Evolutionary conservation across 2,329 filamentous ascomycete species (phyloP), one percentile per base, ranked within the genome.

Genomic region (Fusarium nodosum): DNA sequence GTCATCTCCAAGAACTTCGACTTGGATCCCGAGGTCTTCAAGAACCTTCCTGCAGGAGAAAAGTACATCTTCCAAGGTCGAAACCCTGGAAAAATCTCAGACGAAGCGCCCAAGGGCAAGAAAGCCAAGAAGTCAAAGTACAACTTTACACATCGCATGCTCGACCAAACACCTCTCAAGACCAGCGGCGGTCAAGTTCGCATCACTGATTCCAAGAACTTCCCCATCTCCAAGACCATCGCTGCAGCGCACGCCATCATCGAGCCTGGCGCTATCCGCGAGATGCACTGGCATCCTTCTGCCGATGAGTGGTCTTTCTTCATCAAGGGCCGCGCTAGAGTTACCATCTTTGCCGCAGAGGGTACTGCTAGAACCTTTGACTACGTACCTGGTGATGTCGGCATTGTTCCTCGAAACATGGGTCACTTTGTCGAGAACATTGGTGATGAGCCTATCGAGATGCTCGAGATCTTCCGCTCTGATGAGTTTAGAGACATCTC

Each of bases 241-340:
- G 90, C 91, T 0, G 91, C 91, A 1, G 92, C 91, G 1, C 86
- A 93, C 73, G 86, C 92, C 20, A 86, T 86, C 38, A 91, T 94
- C 64, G 82, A 91, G 68, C 91, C 91, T 0, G 90, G 90, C 16
- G 90, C 90, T 0, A 82, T 94, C 76, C 86, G 91, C 12, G 91
- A 93, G 80, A 93, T 94, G 85, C 92, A 94, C 81, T 94, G 92
- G 92, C 92, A 94, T 75, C 91, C 91, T 1, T 89, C 88, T 45
- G 91, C 91, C 15, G 92, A 94, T 74, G 91, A 94, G 77, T 94
- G 91, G 91, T 91, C 88, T 9, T 94, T 92, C 79, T 93, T 94
- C 82, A 87, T 94, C 76, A 80, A 81, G 28, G 92, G 92, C 0
- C 87, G 88, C 41, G 92, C 90, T 0, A 86, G 92, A 33, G 87